These are phyloP conservation scores for Boletus pseudopeckii DNA, from an alignment of 768 basidiomycete genomes.

Conservation along the genomic window DNA sequence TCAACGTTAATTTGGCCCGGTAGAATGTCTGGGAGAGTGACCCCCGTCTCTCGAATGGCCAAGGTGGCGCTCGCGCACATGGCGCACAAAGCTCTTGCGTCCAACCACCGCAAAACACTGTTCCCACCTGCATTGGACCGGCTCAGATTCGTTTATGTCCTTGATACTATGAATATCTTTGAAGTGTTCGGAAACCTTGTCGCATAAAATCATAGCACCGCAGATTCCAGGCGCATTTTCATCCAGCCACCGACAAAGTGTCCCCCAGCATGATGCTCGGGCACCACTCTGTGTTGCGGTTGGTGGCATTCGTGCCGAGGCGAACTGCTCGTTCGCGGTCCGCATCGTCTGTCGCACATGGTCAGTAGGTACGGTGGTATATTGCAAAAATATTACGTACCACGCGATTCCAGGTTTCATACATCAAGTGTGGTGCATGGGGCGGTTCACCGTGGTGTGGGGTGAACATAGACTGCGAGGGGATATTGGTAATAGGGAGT, in stretches of 20 bases:
- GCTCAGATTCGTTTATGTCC: fast-evolving
- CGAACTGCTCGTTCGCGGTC: neutral
- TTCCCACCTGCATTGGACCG: neutral
- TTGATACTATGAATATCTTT: neutral
- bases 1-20: too few species aligned
- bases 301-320: too few species aligned
- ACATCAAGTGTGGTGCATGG: neutral
- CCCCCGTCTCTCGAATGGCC: neutral
- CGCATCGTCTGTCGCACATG: neutral
- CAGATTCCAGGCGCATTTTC: neutral
- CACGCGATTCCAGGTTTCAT: too few species aligned
- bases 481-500: neutral
- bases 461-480: neutral
- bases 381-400: neutral
- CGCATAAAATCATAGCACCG: neutral
- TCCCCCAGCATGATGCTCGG: neutral
- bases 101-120: neutral
- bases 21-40: neutral
- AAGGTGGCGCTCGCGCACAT: neutral
- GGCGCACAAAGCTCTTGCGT: constrained; percentile 5
- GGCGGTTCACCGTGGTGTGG: neutral
- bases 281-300: neutral
- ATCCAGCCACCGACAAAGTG: neutral
- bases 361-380: neutral
- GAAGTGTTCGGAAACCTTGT: neutral